Base-by-base conservation (phyloP, 75 land plant genomes). In the Pseudotsuga menziesii region DNA sequence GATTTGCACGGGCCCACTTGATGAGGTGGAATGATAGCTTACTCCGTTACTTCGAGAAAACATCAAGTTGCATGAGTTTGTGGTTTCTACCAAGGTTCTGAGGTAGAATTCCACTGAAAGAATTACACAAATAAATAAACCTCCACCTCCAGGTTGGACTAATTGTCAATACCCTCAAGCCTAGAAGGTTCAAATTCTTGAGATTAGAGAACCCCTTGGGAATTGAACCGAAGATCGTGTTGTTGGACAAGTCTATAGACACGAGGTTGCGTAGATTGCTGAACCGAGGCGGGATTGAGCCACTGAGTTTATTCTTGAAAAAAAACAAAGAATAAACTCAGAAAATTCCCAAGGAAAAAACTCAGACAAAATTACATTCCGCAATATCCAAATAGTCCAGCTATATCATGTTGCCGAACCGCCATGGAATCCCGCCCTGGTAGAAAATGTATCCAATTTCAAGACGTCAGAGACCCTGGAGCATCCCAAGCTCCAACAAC, bases 361-460 rank as follows among this genome's bases (percentile, higher is more conserved):
- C 3, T 96, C 98, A 32, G 94, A 84, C 39, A 95, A 79, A n/a
- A 59, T 83, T 77, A 4, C 81, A 79, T 15, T 59, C 52, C 17
- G 92, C 83, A 11, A 93, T 76, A 56, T 91, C 97, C 29, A 95
- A 60, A 74, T 91, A 91, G 14, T 64, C 75, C 27, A 95, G 90
- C 15, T 82, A 82, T 0, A 80, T 64, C 44, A 89, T 35, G 52
- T 35, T 22, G 0, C 87, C 80, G 2, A 93, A 70, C 69, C 84
- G 74, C 11, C 62, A 58, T 7, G 98, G 98, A 25, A 96, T 29
- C n/a, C 83, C 78, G 60, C 93, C 94, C 0, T 23, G 1, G 76
- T 78, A 88, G 19, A 1, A 11, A 78, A 94, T 96, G 88, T 90
- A 91, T 0, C 94, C 94, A 61, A 96, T 86, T 55, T 94, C 92